Evolutionary conservation across 2,329 filamentous ascomycete species (phyloP).

Genomic region (Fusarium sp.): DNA sequence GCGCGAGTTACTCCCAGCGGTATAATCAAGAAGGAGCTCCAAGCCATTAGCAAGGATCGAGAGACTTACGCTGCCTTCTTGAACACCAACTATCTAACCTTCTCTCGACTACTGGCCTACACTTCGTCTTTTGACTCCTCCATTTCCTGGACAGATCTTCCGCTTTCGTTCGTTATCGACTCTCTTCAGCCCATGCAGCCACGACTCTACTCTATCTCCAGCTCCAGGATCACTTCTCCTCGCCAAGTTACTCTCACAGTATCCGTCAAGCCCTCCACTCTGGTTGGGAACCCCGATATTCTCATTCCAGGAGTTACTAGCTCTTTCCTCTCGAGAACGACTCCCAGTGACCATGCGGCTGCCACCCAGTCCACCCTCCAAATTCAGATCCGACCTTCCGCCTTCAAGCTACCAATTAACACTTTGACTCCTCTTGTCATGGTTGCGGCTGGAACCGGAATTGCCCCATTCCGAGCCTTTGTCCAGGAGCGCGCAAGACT

Average conservation of each 20-base stretch:
- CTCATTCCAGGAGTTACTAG: conserved; percentile 18
- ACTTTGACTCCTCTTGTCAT: neutral
- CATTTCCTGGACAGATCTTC: neutral
- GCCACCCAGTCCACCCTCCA: neutral
- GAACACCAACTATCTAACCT: neutral
- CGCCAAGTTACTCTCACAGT: conserved; percentile 4
- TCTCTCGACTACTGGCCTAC: neutral
- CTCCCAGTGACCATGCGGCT: neutral
- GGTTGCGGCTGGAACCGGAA: neutral
- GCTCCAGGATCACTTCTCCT: neutral
- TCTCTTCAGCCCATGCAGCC: neutral
- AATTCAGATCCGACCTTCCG: neutral
- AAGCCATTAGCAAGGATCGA: neutral
- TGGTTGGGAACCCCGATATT: neutral
- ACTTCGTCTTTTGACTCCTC: neutral
- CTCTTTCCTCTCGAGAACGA: neutral
- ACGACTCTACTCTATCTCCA: neutral
- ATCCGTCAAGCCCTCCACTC: conserved; percentile 12
- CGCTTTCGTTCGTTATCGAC: neutral
- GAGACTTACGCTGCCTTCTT: neutral
- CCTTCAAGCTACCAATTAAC: neutral
- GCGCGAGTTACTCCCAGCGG: accelerated
- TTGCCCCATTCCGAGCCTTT: neutral
- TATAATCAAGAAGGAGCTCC: neutral
- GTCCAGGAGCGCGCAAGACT: neutral